Conservation (phyloP, 2,329 filamentous ascomycete genomes). For the Triangularia verruculosa region DNA sequence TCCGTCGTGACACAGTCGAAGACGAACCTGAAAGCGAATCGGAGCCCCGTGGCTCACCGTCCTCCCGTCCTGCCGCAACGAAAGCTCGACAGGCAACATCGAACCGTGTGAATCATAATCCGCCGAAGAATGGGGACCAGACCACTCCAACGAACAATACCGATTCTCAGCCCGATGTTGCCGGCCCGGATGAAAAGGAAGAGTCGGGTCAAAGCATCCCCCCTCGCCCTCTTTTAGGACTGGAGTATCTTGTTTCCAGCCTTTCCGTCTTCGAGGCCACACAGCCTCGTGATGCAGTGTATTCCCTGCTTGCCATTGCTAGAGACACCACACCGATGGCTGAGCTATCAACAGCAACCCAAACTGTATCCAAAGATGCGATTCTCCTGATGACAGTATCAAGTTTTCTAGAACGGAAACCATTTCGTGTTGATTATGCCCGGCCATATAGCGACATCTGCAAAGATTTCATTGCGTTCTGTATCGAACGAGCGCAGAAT, state of each 20-base stretch:
- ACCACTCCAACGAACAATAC: no score
- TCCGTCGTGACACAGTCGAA: slow-evolving; percentile 20
- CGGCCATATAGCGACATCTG: slow-evolving; percentile 33
- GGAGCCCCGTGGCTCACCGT: no score
- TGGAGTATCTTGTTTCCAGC: slow-evolving; percentile 36
- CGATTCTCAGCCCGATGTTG: no score
- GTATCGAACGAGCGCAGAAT: slow-evolving; percentile 22
- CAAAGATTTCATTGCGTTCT: slow-evolving; percentile 36
- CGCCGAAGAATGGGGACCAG: no score
- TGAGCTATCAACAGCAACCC: background rate
- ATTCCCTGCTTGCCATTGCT: slow-evolving; percentile 35
- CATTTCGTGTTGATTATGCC: slow-evolving; percentile 35
- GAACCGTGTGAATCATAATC: no score
- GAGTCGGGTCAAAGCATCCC: background rate
- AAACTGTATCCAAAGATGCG: background rate
- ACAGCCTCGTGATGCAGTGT: slow-evolving; percentile 34
- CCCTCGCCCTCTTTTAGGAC: slow-evolving; percentile 25
- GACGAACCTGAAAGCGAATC: background rate
- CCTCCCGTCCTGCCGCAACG: no score
- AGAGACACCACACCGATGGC: slow-evolving; percentile 31
- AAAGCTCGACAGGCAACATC: no score
- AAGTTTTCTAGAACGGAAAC: slow-evolving; percentile 26
- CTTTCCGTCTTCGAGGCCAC: slow-evolving; percentile 33
- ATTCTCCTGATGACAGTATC: slow-evolving; percentile 19
- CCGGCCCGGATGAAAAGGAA: background rate